phyloP scores from a whole-genome alignment of 2,329 filamentous ascomycete genomes.

The Thermothelomyces thermophilus region DNA sequence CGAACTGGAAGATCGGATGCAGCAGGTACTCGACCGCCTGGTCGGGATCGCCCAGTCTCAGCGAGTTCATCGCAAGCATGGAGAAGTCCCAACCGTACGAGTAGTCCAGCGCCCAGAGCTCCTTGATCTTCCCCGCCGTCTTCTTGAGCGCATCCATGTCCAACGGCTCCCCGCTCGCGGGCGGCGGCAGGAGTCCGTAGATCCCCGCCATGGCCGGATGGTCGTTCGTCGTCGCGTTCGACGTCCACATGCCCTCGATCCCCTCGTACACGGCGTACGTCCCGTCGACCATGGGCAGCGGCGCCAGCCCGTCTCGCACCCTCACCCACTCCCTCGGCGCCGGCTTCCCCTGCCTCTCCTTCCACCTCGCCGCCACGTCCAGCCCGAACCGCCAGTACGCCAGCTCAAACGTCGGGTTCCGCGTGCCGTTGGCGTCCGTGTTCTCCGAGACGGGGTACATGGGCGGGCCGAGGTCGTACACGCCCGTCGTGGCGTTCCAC shows the following conservation, averaged over 20 bases:
- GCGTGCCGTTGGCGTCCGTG: constrained; percentile 48
- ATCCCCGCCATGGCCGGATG: constrained; percentile 39
- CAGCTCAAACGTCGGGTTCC: constrained; percentile 54
- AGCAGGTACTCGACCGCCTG: constrained; percentile 39
- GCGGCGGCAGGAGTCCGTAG: constrained; percentile 38
- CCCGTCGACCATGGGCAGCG: constrained; percentile 42
- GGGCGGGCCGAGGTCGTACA: constrained; percentile 45
- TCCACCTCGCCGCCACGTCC: constrained; percentile 48
- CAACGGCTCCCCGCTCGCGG: constrained; percentile 30
- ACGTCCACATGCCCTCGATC: constrained; percentile 37
- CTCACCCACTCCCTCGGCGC: constrained; percentile 40
- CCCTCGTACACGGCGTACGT: constrained; percentile 52
- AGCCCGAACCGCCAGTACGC: constrained; percentile 58
- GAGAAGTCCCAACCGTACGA: constrained; percentile 41
- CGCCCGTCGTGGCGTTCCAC: constrained; percentile 43
- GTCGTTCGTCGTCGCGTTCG: constrained; percentile 34
- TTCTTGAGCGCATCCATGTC: constrained; percentile 32
- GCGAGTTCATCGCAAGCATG: constrained; percentile 39
- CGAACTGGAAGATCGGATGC: constrained; percentile 45
- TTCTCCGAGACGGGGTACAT: constrained; percentile 48
- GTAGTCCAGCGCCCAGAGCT: constrained; percentile 35
- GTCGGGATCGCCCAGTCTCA: constrained; percentile 35
- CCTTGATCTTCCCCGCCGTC: constrained; percentile 34
- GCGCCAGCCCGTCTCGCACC: constrained; percentile 47
- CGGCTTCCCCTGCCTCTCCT: constrained; percentile 37